Percentiles rank a stretch among this genome's conserved stretches.
Evolutionary conservation across 2,329 filamentous ascomycete species (phyloP).

Genomic region (Diplocarpon rosae): DNA sequence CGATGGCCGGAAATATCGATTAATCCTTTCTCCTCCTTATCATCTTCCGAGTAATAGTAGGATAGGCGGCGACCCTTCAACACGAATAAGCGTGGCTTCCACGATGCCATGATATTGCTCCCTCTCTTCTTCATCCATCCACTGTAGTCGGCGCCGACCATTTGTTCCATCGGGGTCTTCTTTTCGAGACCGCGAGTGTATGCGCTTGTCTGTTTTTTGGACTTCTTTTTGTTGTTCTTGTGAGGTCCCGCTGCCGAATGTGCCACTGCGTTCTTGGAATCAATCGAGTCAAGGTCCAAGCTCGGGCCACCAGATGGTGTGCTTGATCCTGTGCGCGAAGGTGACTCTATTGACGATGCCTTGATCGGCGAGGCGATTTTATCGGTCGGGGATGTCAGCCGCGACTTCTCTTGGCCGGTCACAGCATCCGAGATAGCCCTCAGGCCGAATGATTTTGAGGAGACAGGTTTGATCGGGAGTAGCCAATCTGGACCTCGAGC

Average conservation of each 20-base stretch:
- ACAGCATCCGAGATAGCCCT: slow-evolving; percentile 76
- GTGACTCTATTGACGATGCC: slow-evolving; percentile 48
- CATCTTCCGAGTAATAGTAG: slow-evolving; percentile 92
- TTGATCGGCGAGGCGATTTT: slow-evolving; percentile 32
- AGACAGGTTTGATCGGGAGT: slow-evolving; percentile 30
- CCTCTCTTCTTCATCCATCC: slow-evolving; percentile 99
- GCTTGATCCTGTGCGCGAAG: slow-evolving; percentile 66
- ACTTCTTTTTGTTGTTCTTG: slow-evolving; percentile 51
- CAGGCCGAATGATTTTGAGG: slow-evolving; percentile 55
- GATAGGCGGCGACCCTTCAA: slow-evolving; percentile 82
- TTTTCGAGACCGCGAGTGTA: slow-evolving; percentile 81
- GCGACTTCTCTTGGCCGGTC: slow-evolving; percentile 41
- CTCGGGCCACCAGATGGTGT: slow-evolving; percentile 56
- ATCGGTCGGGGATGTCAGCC: slow-evolving; percentile 39
- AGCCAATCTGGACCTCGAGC: slow-evolving; percentile 38
- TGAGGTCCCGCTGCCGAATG: slow-evolving; percentile 34
- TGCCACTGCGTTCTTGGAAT: slow-evolving; percentile 42
- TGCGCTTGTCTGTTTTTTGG: slow-evolving; percentile 90
- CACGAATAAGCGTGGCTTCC: slow-evolving; percentile 95
- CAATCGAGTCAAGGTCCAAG: slow-evolving; percentile 69
- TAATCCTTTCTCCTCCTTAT: slow-evolving; percentile 84
- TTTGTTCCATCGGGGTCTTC: slow-evolving; percentile 71
- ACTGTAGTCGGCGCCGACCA: slow-evolving; percentile 78
- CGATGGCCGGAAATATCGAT: slow-evolving; percentile 98
- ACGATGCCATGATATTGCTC: slow-evolving; percentile 89